Conservation (phyloP, 306 rosid species). For the Morella rubra region DNA sequence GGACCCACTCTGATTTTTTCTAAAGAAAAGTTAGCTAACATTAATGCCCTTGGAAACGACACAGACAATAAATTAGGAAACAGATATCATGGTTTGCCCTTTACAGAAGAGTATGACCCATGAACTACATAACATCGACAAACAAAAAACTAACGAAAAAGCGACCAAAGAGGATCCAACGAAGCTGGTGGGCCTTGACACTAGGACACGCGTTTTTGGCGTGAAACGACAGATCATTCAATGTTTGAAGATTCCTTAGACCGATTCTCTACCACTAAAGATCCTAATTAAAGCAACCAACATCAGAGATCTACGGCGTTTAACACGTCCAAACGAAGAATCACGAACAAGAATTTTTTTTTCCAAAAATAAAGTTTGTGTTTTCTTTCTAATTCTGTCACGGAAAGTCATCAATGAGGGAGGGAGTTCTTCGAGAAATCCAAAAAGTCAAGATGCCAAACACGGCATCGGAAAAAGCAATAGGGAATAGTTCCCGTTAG, state of each 20-base stretch:
- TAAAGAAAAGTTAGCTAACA: too few species aligned
- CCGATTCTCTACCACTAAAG: slow-evolving; percentile 20
- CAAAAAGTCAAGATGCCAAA: too few species aligned
- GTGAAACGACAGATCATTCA: slow-evolving; percentile 9
- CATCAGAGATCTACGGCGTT: not conserved
- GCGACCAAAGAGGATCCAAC: slow-evolving; percentile 9
- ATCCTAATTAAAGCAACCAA: slow-evolving; percentile 2
- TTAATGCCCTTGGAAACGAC: too few species aligned
- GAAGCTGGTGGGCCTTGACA: slow-evolving; percentile 13
- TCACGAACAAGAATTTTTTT: not conserved
- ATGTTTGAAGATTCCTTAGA: not conserved
- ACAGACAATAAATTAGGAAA: not conserved
- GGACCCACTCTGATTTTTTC: too few species aligned
- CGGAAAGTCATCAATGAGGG: too few species aligned
- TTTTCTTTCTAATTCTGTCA: too few species aligned
- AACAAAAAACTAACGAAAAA: not conserved
- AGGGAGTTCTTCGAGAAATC: too few species aligned
- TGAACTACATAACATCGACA: not conserved
- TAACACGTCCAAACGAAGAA: not conserved
- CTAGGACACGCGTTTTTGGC: slow-evolving; percentile 11
- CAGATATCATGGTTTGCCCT: not conserved
- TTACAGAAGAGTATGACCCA: not conserved
- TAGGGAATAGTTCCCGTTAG: too few species aligned
- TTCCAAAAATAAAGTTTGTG: not conserved
- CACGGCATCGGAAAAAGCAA: too few species aligned